phyloP scores from a whole-genome alignment of 2,329 filamentous ascomycete species.

The Pleurostoma richardsiae region DNA sequence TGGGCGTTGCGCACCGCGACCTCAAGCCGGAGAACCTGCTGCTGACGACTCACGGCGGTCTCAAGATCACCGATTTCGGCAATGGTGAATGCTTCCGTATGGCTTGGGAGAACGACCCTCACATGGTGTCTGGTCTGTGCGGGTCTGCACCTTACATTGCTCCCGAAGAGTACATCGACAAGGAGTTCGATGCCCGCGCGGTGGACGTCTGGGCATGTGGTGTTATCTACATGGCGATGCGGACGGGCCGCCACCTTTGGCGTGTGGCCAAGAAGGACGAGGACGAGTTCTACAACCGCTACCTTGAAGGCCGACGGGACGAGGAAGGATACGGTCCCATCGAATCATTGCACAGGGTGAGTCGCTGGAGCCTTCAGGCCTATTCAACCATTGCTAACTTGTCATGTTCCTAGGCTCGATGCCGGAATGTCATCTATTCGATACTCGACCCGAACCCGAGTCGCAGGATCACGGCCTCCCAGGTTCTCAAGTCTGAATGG shows the following conservation, averaged over 20 bases:
- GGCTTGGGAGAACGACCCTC: conserved; percentile 97
- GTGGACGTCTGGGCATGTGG: conserved; percentile 98
- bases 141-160: conserved; percentile 97
- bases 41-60: conserved; percentile 81
- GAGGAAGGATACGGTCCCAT: conserved; percentile 96
- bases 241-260: conserved; percentile 93
- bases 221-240: conserved; percentile 99
- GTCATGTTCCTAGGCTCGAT: conserved; percentile 67
- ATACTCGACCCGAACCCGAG: conserved; percentile 92
- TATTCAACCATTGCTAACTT: conserved; percentile 1
- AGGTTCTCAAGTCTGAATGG: conserved; percentile 98
- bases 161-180: conserved; percentile 91
- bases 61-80: conserved; percentile 98
- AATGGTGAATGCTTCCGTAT: conserved; percentile 99
- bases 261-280: conserved; percentile 94
- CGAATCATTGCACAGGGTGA: conserved; percentile 88
- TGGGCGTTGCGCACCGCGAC: conserved; percentile 96
- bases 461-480: conserved; percentile 88
- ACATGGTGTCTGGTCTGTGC: conserved; percentile 96
- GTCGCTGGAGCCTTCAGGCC: conserved; percentile 25
- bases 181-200: conserved; percentile 94
- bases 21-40: conserved; percentile 96
- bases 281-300: conserved; percentile 94
- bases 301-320: conserved; percentile 86
- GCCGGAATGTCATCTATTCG: conserved; percentile 97